A percentile compares a stretch with the other conserved stretches of the same genome.
Conservation (phyloP, 352 stramenopile genomes). For the Pythium myriotylum region DNA sequence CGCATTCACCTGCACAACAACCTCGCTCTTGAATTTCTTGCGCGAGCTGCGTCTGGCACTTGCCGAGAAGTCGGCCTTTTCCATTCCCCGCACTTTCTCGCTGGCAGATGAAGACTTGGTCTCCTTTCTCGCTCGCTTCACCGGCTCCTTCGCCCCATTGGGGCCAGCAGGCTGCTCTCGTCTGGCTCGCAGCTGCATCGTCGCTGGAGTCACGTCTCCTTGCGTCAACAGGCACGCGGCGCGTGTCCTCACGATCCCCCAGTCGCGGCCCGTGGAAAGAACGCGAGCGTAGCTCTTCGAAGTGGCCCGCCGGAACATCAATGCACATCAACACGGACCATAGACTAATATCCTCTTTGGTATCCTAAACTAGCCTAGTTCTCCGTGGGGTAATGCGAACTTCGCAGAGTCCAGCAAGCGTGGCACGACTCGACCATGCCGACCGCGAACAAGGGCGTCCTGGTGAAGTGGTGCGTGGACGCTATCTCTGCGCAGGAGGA, state of each 20-base stretch:
- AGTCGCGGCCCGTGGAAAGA: conserved; percentile 9
- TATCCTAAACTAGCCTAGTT: too few relatives aligned
- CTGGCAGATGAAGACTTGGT: conserved; percentile 7
- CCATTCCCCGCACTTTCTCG: conserved; percentile 12
- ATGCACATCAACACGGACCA: too few relatives aligned
- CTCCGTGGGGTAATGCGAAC: too few relatives aligned
- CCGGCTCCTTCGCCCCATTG: too few relatives aligned
- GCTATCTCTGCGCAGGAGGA: background rate
- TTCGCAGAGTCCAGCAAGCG: too few relatives aligned
- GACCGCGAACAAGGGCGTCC: conserved; percentile 82
- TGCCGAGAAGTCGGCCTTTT: background rate
- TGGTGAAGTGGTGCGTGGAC: conserved; percentile 75
- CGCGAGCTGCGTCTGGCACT: conserved; percentile 2
- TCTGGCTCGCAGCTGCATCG: conserved; percentile 41
- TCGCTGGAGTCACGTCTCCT: conserved; percentile 6
- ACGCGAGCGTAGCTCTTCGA: conserved; percentile 25
- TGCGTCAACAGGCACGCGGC: background rate
- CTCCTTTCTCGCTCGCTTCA: conserved; percentile 6
- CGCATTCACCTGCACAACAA: conserved; percentile 31
- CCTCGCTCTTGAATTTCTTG: conserved; percentile 20
- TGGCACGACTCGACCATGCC: too few relatives aligned
- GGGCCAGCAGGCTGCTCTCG: background rate
- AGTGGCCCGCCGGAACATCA: conserved; percentile 9
- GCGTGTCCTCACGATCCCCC: too few relatives aligned
- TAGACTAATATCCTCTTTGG: too few relatives aligned